Base-by-base conservation (phyloP, 2,329 filamentous ascomycete species). In the Dactylellina sp. region DNA sequence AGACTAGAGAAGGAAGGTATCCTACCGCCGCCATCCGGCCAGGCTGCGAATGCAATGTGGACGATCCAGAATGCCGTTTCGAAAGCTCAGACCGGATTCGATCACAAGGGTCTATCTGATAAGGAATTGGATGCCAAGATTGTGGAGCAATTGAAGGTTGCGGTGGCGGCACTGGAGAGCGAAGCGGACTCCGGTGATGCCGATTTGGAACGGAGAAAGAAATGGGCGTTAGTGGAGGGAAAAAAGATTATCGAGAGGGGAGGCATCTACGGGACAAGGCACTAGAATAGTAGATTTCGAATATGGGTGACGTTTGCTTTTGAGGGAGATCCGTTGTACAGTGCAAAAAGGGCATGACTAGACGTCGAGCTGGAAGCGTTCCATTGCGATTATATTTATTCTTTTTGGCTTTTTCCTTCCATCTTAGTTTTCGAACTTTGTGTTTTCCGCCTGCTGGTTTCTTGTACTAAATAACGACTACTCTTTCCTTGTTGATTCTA, bases 1-100 rank as follows among this genome's bases (percentile, higher is more conserved):
- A 88, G 95, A 84, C 89, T 99, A 86, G 95, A 99, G 85, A 91
- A 89, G 74, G 95, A 99, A 85, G 95, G 95, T 72, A 93, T 98
- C 80, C 84, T 98, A 80, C 88, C 80, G 90, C 91, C 42, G 82
- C 84, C 77, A 76, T 74, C 70, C 47, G 70, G 70, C 20, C 61
- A 74, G 24, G 37, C 70, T 50, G 70, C 61, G 7, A 74, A 74
- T 20, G 62, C 70, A 28, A 74, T 74, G 70, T 74, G 63, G 61
- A 74, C 61, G 14, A 74, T 74, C 18, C 70, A 74, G 18, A 74
- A 56, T 32, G 47, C 59, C 22, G 47, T 74, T n/a, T 44, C 63
- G 55, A 66, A 64, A 20, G 49, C 70, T 9, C 53, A 65, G 20
- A 40, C 37, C 20, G 56, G 50, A 14, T 66, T 44, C 40, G 70